A percentile compares a stretch with the other conserved stretches of the same genome.
Evolutionary conservation across 371 early-diverging fungal genomes (phyloP).

Genomic region (Lichtheimia hyalospora): DNA sequence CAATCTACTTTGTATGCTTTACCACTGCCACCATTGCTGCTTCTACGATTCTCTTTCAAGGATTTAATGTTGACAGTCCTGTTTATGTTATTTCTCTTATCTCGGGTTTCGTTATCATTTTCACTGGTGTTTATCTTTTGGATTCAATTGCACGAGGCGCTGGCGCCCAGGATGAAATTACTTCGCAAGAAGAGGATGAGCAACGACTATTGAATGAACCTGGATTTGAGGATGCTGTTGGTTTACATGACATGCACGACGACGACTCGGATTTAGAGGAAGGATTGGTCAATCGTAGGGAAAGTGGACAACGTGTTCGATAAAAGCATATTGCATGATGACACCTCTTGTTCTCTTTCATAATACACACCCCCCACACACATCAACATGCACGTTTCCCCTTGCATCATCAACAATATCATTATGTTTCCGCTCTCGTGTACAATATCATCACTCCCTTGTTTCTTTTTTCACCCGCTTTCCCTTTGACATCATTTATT

Average conservation of each 20-base stretch:
- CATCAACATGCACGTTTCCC: too few relatives aligned
- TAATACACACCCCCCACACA: too few relatives aligned
- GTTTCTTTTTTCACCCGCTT: too few relatives aligned
- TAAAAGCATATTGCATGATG: not conserved
- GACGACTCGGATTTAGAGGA: constrained; percentile 34
- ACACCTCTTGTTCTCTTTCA: too few relatives aligned
- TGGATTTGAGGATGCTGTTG: constrained; percentile 43
- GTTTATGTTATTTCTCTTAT: constrained; percentile 80
- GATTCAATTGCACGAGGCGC: constrained; percentile 38
- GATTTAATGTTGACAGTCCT: constrained; percentile 73
- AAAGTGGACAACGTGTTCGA: constrained; percentile 7
- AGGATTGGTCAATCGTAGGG: constrained; percentile 1
- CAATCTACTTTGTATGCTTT: constrained; percentile 92
- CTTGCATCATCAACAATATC: too few relatives aligned
- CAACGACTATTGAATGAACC: constrained; percentile 37
- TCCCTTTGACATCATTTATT: too few relatives aligned
- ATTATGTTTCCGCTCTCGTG: too few relatives aligned
- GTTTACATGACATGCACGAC: constrained; percentile 8
- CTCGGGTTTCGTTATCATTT: constrained; percentile 88
- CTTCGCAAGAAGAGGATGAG: constrained; percentile 15
- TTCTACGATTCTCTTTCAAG: constrained; percentile 84
- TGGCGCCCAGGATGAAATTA: constrained; percentile 9
- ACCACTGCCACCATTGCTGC: constrained; percentile 92
- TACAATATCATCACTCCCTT: too few relatives aligned
- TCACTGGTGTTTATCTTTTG: constrained; percentile 86